A percentile compares a stretch with the other conserved stretches of the same genome.
These are phyloP conservation scores for Nicotiana benthamiana DNA, from an alignment of 257 asterid species.

Conservation along the genomic window DNA sequence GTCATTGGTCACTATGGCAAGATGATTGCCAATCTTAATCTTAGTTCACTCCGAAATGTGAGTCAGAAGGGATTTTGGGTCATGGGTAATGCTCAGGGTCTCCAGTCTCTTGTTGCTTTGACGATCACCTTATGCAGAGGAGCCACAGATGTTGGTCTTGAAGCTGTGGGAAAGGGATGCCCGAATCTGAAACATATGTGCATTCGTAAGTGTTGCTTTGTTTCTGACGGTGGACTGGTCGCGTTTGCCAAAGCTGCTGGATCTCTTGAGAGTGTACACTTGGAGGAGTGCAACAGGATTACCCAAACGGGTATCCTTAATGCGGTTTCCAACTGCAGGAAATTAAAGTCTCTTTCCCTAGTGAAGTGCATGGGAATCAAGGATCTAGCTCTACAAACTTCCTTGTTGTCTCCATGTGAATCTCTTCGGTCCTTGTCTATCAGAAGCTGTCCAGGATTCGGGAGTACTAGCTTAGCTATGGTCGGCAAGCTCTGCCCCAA, in stretches of 20 bases:
- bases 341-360: slow-evolving; percentile 2
- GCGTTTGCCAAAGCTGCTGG: slow-evolving; percentile 11
- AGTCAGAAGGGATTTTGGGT: slow-evolving; percentile 23
- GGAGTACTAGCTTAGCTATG: slow-evolving; percentile 22
- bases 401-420: slow-evolving; percentile 8
- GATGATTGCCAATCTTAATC: slow-evolving; percentile 8
- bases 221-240: slow-evolving; percentile 9
- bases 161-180: slow-evolving; percentile 15
- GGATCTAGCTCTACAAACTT: slow-evolving; percentile 1
- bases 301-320: slow-evolving; percentile 10
- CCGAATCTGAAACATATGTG: slow-evolving; percentile 8
- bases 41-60: slow-evolving; percentile 10
- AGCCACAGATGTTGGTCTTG: slow-evolving; percentile 11
- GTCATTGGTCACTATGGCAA: slow-evolving; percentile 19
- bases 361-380: slow-evolving; percentile 10
- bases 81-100: slow-evolving; percentile 16
- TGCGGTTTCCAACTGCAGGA: slow-evolving; percentile 11
- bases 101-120: slow-evolving; percentile 11
- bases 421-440: slow-evolving; percentile 21
- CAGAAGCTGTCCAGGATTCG: slow-evolving; percentile 18
- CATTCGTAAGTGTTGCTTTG: slow-evolving; percentile 13
- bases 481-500: slow-evolving; percentile 19
- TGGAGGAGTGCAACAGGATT: slow-evolving; percentile 19
- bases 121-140: slow-evolving; percentile 11
- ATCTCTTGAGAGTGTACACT: slow-evolving; percentile 6